These are phyloP conservation scores for Hypericum androsaemum DNA, from an alignment of 345 rosid genomes.

Conservation along the genomic window DNA sequence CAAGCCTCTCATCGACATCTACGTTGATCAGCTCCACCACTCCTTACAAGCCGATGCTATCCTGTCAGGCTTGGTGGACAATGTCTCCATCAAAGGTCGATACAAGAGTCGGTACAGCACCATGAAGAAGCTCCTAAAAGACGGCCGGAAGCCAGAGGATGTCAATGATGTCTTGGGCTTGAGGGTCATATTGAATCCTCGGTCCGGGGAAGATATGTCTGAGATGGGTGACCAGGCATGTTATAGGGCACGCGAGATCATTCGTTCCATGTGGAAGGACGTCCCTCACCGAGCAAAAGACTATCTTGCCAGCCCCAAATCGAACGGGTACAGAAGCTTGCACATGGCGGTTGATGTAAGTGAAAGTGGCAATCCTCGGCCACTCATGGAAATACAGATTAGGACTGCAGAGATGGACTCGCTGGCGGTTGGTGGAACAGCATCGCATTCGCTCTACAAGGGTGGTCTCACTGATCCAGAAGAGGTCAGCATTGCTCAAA, in stretches of 20 bases:
- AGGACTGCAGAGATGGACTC: conserved; percentile 75
- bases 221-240: conserved; percentile 56
- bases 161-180: conserved; percentile 80
- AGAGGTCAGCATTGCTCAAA: conserved; percentile 38
- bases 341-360: conserved; percentile 94
- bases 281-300: conserved; percentile 76
- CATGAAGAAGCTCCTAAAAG: conserved; percentile 89
- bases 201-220: conserved; percentile 18
- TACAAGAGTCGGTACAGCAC: conserved; percentile 83
- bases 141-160: conserved; percentile 77
- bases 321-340: conserved; percentile 75
- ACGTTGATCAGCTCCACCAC: conserved; percentile 51
- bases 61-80: conserved; percentile 46
- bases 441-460: conserved; percentile 85
- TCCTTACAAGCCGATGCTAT: conserved; percentile 43
- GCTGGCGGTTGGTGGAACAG: conserved; percentile 71
- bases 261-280: conserved; percentile 68
- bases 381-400: conserved; percentile 88
- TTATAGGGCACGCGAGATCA: conserved; percentile 53
- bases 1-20: conserved; percentile 50
- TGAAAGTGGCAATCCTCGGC: conserved; percentile 44
- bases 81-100: conserved; percentile 58
- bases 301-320: conserved; percentile 70
- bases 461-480: conserved; percentile 79
- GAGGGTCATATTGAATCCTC: conserved; percentile 61